phyloP scores from a whole-genome alignment of 495 filamentous ascomycete species.

The Trichoderma asperelloides region DNA sequence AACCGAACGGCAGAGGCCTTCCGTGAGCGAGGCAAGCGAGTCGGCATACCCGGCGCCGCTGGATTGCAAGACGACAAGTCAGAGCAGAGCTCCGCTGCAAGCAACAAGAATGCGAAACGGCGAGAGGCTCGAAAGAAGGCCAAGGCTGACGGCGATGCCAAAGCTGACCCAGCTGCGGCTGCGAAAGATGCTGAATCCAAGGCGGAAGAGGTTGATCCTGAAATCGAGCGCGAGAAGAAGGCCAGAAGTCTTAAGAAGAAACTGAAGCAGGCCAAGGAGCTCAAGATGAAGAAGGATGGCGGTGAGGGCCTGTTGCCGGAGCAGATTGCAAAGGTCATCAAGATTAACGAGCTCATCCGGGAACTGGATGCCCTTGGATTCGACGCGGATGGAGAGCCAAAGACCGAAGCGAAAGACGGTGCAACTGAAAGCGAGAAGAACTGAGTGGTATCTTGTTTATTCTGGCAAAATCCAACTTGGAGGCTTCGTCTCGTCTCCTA shows the following conservation, averaged over 20 bases:
- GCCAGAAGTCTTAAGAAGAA: constrained; percentile 94
- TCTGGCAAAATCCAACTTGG: neutral
- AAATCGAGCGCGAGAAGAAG: constrained; percentile 84
- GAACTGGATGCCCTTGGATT: constrained; percentile 85
- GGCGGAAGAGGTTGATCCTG: constrained; percentile 45
- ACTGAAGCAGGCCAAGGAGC: constrained; percentile 80
- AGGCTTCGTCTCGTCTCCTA: neutral
- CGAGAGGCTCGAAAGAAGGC: constrained; percentile 84
- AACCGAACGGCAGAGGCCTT: constrained; percentile 82
- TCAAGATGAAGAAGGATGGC: constrained; percentile 83
- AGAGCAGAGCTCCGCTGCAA: constrained; percentile 38
- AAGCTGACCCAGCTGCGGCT: constrained; percentile 20
- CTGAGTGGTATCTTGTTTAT: neutral
- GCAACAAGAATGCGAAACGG: constrained; percentile 91
- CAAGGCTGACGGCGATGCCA: constrained; percentile 45
- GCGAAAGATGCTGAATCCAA: constrained; percentile 15
- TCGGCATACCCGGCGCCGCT: constrained; percentile 69
- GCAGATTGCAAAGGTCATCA: constrained; percentile 95
- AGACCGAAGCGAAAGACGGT: constrained; percentile 13
- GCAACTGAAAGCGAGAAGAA: neutral
- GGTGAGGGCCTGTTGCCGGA: constrained; percentile 80
- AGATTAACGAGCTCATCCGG: constrained; percentile 85
- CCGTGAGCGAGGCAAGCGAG: constrained; percentile 68
- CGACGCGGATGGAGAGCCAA: constrained; percentile 50
- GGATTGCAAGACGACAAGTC: constrained; percentile 44